phyloP scores from a whole-genome alignment of 208 protist species.

The Kentomonas sorsogonicus region DNA sequence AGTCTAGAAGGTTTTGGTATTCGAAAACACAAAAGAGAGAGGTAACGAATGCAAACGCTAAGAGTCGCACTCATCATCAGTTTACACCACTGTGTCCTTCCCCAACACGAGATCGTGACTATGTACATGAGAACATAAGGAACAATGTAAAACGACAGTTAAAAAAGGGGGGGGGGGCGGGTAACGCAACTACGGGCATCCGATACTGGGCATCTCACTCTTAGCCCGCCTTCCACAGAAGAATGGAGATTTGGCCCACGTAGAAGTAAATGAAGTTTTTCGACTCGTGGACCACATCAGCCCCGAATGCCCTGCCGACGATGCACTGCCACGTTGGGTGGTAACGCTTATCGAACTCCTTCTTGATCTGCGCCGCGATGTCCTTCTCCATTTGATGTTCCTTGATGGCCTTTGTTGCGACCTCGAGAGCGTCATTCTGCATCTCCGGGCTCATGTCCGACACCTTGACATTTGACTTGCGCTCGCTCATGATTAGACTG shows the following conservation, averaged over 20 bases:
- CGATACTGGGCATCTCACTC: neutral
- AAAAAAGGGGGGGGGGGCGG: too few relatives aligned
- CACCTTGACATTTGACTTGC: constrained; percentile 88
- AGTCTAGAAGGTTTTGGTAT: too few relatives aligned
- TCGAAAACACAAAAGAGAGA: too few relatives aligned
- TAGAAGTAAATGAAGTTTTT: constrained; percentile 99
- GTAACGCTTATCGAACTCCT: constrained; percentile 99
- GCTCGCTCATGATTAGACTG: constrained; percentile 55
- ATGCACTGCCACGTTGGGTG: constrained; percentile 99
- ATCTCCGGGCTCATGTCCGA: constrained; percentile 94
- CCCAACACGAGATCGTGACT: too few relatives aligned
- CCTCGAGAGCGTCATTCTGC: constrained; percentile 97
- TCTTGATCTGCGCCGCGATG: constrained; percentile 99
- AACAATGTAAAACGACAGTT: too few relatives aligned
- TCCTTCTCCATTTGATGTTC: constrained; percentile 99
- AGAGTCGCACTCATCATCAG: too few relatives aligned
- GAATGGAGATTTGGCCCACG: constrained; percentile 97
- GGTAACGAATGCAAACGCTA: too few relatives aligned
- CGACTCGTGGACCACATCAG: constrained; percentile 99
- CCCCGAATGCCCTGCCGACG: constrained; percentile 99
- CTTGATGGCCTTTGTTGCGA: constrained; percentile 96
- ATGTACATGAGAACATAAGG: too few relatives aligned
- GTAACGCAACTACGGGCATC: neutral
- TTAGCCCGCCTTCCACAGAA: constrained; percentile 94
- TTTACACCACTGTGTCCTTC: too few relatives aligned